Evolutionary conservation across 148 eudicot species (phyloP), one percentile per base, ranked within the genome.

Genomic region (Arctostaphylos glauca): DNA sequence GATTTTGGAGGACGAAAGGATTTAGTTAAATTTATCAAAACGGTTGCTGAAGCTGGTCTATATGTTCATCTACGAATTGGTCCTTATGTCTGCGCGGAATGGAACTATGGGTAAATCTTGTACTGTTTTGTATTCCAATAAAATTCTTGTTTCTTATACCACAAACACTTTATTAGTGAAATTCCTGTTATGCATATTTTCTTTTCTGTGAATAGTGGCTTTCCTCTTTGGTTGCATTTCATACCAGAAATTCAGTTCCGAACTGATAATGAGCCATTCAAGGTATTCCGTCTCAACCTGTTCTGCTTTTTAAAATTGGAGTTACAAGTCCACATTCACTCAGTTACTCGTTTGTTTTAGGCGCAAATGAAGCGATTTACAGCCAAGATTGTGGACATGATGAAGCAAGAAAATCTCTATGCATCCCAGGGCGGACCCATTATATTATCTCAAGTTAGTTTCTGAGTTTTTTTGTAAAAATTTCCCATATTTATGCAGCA

Each of bases 401-500:
- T 96, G 97, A 94, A 96, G 88, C 87, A 91, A 86, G 92, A 96
- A 47, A 87, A 87, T 19, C 89, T 96, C 2, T 96, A 87, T 88
- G 99, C 93, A 62, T 92, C 99, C 12, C 98, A 96, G 87, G 99
- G 98, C 23, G 99, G 99, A 64, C 99, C 99, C 0, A 94, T 96
- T 49, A 92, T 96, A 79, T 83, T 96, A 71, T 94, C 99, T 50
- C 99, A 96, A 95, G 99, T 96, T 86, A 31, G 52, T 78, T 84
- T 50, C 59, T 47, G 78, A 4, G 4, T 58, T 55, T 76, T n/a
- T 12, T 8, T 23, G 12, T 9, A 16, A 43, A 25, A 66, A 66
- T 25, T 21, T 16, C n/a, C 56, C 46, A 50, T 66, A 49, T 25
- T 12, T 68, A 71, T 71, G 64, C 53, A 43, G 31, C 19, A 71